Evolutionary conservation across 371 early-diverging fungal genomes (phyloP).

Genomic region (Mortierella sp.): DNA sequence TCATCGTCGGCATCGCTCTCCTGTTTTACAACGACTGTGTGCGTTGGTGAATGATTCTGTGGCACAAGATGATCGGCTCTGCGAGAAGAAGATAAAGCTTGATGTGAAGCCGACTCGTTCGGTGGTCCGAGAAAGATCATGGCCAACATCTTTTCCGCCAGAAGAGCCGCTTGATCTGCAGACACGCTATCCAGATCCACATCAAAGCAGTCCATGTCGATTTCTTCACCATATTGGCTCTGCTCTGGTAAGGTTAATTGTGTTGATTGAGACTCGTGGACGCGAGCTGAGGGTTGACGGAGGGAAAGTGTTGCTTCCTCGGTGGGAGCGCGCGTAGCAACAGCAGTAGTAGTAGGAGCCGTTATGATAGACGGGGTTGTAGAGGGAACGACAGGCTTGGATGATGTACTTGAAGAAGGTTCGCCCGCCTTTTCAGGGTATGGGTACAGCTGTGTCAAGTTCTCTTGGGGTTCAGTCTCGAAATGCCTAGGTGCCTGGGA

Average conservation of each 20-base stretch:
- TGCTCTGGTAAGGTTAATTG: background rate
- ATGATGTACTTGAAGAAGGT: background rate
- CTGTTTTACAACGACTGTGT: conserved; percentile 8
- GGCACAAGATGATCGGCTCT: background rate
- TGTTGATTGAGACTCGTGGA: background rate
- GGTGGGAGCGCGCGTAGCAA: background rate
- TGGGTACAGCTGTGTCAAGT: conserved; percentile 49
- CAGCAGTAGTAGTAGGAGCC: background rate
- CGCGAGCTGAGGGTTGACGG: background rate
- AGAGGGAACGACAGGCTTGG: background rate
- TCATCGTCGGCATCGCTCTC: conserved; percentile 14
- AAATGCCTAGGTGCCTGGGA: conserved; percentile 41
- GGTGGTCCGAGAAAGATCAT: conserved; percentile 20
- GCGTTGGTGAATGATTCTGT: background rate
- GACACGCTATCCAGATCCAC: conserved; percentile 37
- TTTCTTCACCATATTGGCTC: background rate
- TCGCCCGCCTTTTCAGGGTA: conserved; percentile 47
- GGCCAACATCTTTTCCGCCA: conserved; percentile 45
- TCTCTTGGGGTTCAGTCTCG: conserved; percentile 26
- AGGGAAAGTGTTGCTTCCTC: background rate
- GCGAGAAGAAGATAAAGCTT: background rate
- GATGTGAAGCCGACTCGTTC: background rate
- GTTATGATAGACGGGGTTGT: background rate
- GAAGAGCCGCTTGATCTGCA: conserved; percentile 22
- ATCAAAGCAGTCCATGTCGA: conserved; percentile 29